Percentiles rank a stretch among this genome's conserved stretches.
phyloP scores from a whole-genome alignment of 192 early-diverging fungal genomes.

The Paraglomus occultum region DNA sequence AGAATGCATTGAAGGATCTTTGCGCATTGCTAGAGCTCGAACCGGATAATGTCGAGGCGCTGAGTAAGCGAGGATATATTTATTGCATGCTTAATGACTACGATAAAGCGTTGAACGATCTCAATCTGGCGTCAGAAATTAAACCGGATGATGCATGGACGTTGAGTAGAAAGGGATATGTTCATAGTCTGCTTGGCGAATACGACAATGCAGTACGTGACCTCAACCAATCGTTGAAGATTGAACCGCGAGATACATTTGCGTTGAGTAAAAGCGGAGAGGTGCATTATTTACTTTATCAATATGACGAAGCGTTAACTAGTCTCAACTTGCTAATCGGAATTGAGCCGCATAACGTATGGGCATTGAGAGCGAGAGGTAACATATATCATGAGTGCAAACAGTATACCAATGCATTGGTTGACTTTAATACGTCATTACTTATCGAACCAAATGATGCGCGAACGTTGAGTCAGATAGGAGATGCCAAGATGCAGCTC shows the following conservation, averaged over 20 bases:
- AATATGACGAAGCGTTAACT: not conserved
- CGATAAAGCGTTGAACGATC: not conserved
- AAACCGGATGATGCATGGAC: slow-evolving; percentile 11
- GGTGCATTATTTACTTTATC: not conserved
- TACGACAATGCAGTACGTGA: slow-evolving; percentile 2
- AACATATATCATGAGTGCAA: not conserved
- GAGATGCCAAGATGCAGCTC: not conserved
- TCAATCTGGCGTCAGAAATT: slow-evolving; percentile 4
- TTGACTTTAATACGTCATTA: not conserved
- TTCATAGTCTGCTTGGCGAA: not conserved
- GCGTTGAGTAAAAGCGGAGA: not conserved
- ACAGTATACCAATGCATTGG: not conserved
- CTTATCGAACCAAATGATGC: not conserved
- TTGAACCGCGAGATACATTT: slow-evolving; percentile 15
- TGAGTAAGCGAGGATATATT: slow-evolving; percentile 4
- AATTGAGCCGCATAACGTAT: not conserved
- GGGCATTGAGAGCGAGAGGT: not conserved
- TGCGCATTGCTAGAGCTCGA: not conserved
- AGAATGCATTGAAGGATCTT: not conserved
- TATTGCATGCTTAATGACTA: not conserved
- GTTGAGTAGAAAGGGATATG: not conserved
- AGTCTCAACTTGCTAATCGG: not conserved
- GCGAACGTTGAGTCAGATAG: slow-evolving; percentile 12
- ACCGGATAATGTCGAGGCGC: not conserved
- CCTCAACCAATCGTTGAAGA: slow-evolving; percentile 11